These are phyloP conservation scores for Zygosaccharomyces lentus DNA, from an alignment of 805 yeast genomes.

Conservation along the genomic window DNA sequence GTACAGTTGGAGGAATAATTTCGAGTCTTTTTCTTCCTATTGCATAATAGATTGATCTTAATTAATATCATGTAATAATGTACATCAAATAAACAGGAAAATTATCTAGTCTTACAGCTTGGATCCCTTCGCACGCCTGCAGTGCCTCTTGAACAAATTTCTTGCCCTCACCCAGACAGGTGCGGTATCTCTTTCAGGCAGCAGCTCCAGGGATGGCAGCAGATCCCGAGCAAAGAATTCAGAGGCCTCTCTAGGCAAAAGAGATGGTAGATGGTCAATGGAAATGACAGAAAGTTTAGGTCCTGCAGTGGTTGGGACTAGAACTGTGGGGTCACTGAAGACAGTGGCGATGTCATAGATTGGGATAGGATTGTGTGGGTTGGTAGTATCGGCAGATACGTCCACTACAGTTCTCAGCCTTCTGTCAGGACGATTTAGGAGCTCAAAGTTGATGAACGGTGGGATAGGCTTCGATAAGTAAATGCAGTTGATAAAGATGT, in stretches of 20 bases:
- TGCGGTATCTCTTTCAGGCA: slow-evolving; percentile 75
- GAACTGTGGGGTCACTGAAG: slow-evolving; percentile 85
- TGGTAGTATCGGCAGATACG: slow-evolving; percentile 97
- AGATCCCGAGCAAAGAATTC: slow-evolving; percentile 85
- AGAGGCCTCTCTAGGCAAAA: slow-evolving; percentile 95
- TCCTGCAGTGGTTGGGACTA: slow-evolving; percentile 71
- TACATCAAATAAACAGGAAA: slow-evolving; percentile 9
- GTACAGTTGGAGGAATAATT: slow-evolving; percentile 49
- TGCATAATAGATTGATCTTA: background rate
- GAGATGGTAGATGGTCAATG: slow-evolving; percentile 92
- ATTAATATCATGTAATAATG: slow-evolving; percentile 7
- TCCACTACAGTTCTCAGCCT: slow-evolving; percentile 89
- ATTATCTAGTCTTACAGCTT: slow-evolving; percentile 33
- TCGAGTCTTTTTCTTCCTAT: background rate
- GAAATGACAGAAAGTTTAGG: slow-evolving; percentile 89
- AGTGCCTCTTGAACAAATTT: slow-evolving; percentile 77
- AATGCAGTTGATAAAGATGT: slow-evolving; percentile 93
- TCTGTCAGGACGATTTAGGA: slow-evolving; percentile 64
- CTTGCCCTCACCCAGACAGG: slow-evolving; percentile 93
- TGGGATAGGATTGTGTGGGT: slow-evolving; percentile 97
- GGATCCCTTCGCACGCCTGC: slow-evolving; percentile 58
- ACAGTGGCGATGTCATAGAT: slow-evolving; percentile 87
- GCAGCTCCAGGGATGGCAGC: slow-evolving; percentile 80
- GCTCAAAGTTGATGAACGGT: slow-evolving; percentile 73
- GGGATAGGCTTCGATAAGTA: slow-evolving; percentile 90